phyloP scores from a whole-genome alignment of 2,329 filamentous ascomycete species.

The Aspergillus transmontanensis region DNA sequence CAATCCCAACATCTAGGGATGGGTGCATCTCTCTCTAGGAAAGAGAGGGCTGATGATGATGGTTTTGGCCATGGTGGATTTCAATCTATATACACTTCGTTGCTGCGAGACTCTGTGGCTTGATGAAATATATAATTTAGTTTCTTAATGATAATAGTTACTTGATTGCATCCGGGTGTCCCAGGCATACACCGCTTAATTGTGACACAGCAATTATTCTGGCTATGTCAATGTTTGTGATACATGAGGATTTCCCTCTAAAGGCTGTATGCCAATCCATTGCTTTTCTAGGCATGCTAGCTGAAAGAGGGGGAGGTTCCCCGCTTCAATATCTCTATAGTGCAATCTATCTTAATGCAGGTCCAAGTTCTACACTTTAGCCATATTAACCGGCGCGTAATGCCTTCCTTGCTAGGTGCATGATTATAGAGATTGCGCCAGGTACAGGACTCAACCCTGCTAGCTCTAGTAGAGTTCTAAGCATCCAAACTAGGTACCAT shows the following conservation, averaged over 20 bases:
- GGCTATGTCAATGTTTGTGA: accelerated
- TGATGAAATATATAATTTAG: background rate
- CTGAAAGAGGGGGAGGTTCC: no score
- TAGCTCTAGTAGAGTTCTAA: background rate
- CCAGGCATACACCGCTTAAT: accelerated
- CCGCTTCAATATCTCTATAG: no score
- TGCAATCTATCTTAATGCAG: no score
- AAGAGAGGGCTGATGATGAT: background rate
- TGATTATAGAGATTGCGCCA: background rate
- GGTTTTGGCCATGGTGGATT: background rate
- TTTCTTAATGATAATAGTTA: accelerated
- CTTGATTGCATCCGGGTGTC: background rate
- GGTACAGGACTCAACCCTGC: background rate
- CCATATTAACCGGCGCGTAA: accelerated
- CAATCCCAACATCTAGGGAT: background rate
- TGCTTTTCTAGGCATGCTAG: no score
- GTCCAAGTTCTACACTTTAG: background rate
- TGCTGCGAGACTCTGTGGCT: background rate
- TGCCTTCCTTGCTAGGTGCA: background rate
- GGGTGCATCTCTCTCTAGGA: background rate
- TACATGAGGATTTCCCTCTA: background rate
- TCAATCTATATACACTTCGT: background rate
- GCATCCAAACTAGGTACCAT: background rate
- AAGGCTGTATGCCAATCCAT: background rate
- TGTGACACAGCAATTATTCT: background rate